These are phyloP conservation scores for Amylostereum areolatum DNA, from an alignment of 1,284 basidiomycete species.

Conservation along the genomic window DNA sequence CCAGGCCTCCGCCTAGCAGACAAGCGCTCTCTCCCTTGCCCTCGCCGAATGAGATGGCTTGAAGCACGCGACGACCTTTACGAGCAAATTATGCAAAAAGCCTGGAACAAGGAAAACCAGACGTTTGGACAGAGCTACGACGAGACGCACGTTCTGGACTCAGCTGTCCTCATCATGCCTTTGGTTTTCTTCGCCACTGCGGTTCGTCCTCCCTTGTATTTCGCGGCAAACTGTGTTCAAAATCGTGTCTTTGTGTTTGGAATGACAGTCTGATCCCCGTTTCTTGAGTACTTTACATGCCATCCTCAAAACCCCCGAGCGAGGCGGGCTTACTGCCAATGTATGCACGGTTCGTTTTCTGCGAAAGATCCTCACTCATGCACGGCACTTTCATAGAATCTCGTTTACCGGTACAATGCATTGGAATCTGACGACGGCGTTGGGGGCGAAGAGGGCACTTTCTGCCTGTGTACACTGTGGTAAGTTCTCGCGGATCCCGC, in stretches of 20 bases:
- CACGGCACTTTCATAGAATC: constrained; percentile 33
- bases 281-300: constrained; percentile 79
- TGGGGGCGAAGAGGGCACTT: constrained; percentile 88
- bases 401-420: constrained; percentile 80
- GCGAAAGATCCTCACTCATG: background rate
- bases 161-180: constrained; percentile 77
- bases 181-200: constrained; percentile 83
- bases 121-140: constrained; percentile 79
- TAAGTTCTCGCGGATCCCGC: constrained; percentile 18
- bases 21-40: constrained; percentile 79
- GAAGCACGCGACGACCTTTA: constrained; percentile 74
- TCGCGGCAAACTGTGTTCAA: background rate
- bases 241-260: constrained; percentile 5
- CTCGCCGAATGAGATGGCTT: constrained; percentile 67
- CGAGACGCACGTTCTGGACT: constrained; percentile 63
- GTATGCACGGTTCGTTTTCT: constrained; percentile 30
- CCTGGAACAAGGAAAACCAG: constrained; percentile 64
- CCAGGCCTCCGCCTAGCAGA: constrained; percentile 81
- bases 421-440: constrained; percentile 82
- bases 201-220: constrained; percentile 30
- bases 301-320: constrained; percentile 79
- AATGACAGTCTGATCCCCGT: constrained; percentile 71
- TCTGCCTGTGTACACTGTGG: constrained; percentile 78
- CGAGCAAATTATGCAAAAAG: constrained; percentile 79
- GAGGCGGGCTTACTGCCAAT: constrained; percentile 85